Evolutionary conservation across 2,329 filamentous ascomycete species (phyloP), one percentile per base, ranked within the genome.

Genomic region (Pseudopyricularia javanii): DNA sequence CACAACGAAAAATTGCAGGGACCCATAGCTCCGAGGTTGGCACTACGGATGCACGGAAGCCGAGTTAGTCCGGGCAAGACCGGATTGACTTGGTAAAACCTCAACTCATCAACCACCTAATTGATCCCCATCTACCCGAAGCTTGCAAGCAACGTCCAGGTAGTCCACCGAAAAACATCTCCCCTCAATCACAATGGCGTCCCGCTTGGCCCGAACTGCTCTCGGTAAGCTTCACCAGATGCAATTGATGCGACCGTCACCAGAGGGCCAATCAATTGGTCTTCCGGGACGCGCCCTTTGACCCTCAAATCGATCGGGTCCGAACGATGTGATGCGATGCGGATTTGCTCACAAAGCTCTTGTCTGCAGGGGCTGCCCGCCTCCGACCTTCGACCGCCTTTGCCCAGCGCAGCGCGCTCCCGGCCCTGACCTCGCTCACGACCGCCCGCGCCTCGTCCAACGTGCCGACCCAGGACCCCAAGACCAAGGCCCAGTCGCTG

Each of bases 401-500:
- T 74, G 85, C 32, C 20, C 40, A 47, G 40, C 50, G 50, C 86
- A 49, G 53, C 71, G 74, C 80, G 67, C 73, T 91, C 66, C 86
- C 88, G 71, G 82, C 87, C 68, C 65, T 91, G 73, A 76, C 82
- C 62, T 79, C 82, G 64, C 69, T 86, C 67, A 79, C 83, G 64
- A 73, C 80, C 62, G 77, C 71, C 66, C 85, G 88, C 68, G 78
- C 81, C 69, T 75, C 80, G 64, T 91, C 88, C 67, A 85, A 83
- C 69, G 82, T 91, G 53, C 88, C 91, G 57, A 72, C 83, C 63
- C 83, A 93, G 72, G 88, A 95, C 66, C 91, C 94, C 68, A 91
- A 95, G 80, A 88, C 87, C 77, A 95, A 95, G 82, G 93, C 93
- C 56, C 87, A 94, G 76, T 95, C 90, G 59, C 87, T 98, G 72